A percentile compares a stretch with the other conserved stretches of the same genome.
Evolutionary conservation across 2,329 filamentous ascomycete species (phyloP).

Genomic region (Ceratocystis cubensis): DNA sequence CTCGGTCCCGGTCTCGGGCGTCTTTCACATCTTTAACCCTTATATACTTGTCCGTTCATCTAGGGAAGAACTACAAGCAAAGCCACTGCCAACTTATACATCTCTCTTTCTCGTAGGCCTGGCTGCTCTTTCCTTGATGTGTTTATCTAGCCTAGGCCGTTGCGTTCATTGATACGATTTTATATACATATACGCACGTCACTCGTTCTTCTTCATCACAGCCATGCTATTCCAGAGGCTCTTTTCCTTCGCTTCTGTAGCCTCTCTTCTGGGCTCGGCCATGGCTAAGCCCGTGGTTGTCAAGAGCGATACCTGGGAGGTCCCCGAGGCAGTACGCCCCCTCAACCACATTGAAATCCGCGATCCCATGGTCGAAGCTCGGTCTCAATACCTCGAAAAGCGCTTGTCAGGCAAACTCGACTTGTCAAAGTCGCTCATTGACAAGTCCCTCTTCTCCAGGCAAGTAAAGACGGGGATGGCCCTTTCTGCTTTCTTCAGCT

Average conservation of each 20-base stretch:
- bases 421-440: constrained; percentile 9
- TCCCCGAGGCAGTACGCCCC: constrained; percentile 13
- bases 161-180: not conserved
- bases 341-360: constrained; percentile 20
- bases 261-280: constrained; percentile 11
- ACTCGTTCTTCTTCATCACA: not conserved
- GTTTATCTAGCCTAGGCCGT: not conserved
- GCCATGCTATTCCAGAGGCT: not conserved
- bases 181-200: not conserved
- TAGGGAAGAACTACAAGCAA: not conserved
- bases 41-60: not conserved
- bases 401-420: constrained; percentile 21
- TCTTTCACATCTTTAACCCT: not conserved
- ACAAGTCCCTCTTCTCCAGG: constrained; percentile 8
- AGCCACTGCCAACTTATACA: not conserved
- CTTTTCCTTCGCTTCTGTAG: constrained; percentile 3
- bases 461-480: not conserved
- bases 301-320: constrained; percentile 11
- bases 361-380: constrained; percentile 19
- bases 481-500: not conserved
- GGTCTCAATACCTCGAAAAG: constrained; percentile 23
- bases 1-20: not conserved
- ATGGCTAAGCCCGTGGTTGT: constrained; percentile 14
- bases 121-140: not conserved
- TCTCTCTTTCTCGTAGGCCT: not conserved